Conservation (phyloP, 2,329 filamentous ascomycete species). For the Verticillium nubilum region DNA sequence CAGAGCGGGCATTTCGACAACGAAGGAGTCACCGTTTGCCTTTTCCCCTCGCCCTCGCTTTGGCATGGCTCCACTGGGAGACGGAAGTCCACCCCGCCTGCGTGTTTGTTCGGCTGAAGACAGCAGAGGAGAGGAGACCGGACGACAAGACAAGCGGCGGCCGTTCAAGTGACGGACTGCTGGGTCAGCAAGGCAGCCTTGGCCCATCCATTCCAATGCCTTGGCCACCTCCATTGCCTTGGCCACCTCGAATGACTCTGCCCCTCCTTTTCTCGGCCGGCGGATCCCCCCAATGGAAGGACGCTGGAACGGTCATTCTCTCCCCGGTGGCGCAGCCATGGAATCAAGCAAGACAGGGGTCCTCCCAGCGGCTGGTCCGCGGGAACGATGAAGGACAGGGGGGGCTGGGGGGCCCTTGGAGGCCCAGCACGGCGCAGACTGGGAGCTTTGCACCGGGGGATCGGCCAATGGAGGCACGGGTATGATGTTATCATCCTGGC, state of each 20-base stretch:
- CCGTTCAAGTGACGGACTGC: too few species aligned
- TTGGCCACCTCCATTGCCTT: background rate
- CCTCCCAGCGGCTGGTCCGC: background rate
- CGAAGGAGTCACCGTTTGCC: too few species aligned
- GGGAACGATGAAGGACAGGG: background rate
- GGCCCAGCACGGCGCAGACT: background rate
- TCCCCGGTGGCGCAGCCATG: background rate
- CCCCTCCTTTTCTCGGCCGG: background rate
- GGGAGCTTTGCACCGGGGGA: background rate
- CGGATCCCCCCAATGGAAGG: background rate
- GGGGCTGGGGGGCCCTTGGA: background rate
- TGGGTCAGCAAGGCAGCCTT: too few species aligned
- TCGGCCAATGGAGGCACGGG: background rate
- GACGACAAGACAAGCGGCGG: too few species aligned
- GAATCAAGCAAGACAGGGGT: background rate
- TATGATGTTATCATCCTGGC: background rate
- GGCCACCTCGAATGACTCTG: background rate
- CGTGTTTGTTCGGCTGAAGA: too few species aligned
- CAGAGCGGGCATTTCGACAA: background rate
- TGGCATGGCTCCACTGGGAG: too few species aligned
- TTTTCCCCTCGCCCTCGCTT: too few species aligned
- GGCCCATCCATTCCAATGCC: too few species aligned
- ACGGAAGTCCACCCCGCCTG: too few species aligned
- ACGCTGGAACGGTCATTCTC: background rate
- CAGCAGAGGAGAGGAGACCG: too few species aligned